A percentile compares a stretch with the other conserved stretches of the same genome.
These are phyloP conservation scores for Platanthera zijinensis DNA, from an alignment of 106 monocot species.

Conservation along the genomic window DNA sequence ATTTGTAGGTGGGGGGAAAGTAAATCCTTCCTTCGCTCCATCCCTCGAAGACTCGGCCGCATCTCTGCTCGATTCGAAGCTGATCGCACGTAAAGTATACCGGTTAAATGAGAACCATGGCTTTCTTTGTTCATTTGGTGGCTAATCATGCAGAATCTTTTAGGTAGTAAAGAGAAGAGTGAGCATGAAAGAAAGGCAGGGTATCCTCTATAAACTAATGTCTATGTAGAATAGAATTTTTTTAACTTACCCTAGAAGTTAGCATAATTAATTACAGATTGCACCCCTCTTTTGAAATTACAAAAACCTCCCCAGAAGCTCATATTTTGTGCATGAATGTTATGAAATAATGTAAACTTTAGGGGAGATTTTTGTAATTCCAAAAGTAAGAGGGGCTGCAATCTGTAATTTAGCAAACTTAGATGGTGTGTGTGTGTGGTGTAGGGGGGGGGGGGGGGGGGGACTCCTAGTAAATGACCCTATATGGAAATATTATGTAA, in stretches of 20 bases:
- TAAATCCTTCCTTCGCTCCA: conserved; percentile 55
- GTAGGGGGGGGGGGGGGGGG: no score
- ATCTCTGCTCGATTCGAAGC: conserved; percentile 59
- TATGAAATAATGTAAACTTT: no score
- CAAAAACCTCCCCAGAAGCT: no score
- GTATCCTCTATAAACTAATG: background rate
- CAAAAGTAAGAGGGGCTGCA: no score
- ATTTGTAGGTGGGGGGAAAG: conserved; percentile 46
- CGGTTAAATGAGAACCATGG: background rate
- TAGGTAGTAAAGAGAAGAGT: background rate
- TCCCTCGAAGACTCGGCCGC: conserved; percentile 37
- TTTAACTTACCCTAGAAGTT: no score
- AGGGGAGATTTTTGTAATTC: no score
- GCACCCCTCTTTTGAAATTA: no score
- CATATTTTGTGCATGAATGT: no score
- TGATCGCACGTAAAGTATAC: conserved; percentile 14
- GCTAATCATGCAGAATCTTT: background rate
- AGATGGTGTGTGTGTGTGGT: no score
- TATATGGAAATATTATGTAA: background rate
- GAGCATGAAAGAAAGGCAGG: background rate
- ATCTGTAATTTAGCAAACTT: no score
- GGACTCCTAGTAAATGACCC: no score
- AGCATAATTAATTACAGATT: no score
- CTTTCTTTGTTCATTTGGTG: background rate
- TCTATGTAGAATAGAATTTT: background rate